A percentile compares a stretch with the other conserved stretches of the same genome.
These are phyloP conservation scores for Veloboletus limbatus DNA, from an alignment of 1,284 basidiomycete genomes.

Conservation along the genomic window DNA sequence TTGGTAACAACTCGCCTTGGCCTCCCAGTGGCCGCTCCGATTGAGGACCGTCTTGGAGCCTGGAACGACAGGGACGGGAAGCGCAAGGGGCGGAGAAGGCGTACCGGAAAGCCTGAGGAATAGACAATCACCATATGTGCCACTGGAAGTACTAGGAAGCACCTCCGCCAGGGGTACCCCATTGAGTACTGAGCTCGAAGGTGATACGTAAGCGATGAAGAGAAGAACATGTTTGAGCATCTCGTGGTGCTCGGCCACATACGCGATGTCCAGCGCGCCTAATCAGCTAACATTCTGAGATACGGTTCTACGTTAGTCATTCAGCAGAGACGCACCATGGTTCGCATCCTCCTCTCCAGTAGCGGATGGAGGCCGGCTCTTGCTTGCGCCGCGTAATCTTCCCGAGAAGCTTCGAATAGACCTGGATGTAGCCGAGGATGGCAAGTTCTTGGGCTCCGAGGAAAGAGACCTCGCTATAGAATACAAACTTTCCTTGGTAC, in stretches of 20 bases:
- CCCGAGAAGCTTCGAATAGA: constrained; percentile 21
- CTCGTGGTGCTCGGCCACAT: constrained; percentile 84
- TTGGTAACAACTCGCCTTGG: constrained; percentile 51
- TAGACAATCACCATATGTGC: constrained; percentile 47
- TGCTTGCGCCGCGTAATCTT: constrained; percentile 22
- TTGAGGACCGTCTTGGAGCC: constrained; percentile 60
- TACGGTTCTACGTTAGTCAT: neutral
- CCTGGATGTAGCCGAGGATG: constrained; percentile 6
- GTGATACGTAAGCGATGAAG: constrained; percentile 42
- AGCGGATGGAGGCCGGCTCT: constrained; percentile 18
- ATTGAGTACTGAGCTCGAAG: constrained; percentile 16
- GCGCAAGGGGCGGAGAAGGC: constrained; percentile 55
- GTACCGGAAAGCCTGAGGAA: constrained; percentile 56
- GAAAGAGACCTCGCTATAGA: constrained; percentile 14
- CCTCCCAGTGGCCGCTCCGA: constrained; percentile 61
- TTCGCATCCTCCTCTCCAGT: constrained; percentile 10
- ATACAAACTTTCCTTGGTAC: constrained; percentile 14
- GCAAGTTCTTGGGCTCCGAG: constrained; percentile 15
- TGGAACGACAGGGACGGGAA: constrained; percentile 62
- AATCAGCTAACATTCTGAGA: constrained; percentile 1
- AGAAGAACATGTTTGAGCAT: constrained; percentile 73
- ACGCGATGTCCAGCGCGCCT: constrained; percentile 57
- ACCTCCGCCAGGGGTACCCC: constrained; percentile 52
- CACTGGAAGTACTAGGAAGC: constrained; percentile 43
- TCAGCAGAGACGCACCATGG: constrained; percentile 19